These are phyloP conservation scores for Populus alba DNA, from an alignment of 345 rosid genomes.

Conservation along the genomic window DNA sequence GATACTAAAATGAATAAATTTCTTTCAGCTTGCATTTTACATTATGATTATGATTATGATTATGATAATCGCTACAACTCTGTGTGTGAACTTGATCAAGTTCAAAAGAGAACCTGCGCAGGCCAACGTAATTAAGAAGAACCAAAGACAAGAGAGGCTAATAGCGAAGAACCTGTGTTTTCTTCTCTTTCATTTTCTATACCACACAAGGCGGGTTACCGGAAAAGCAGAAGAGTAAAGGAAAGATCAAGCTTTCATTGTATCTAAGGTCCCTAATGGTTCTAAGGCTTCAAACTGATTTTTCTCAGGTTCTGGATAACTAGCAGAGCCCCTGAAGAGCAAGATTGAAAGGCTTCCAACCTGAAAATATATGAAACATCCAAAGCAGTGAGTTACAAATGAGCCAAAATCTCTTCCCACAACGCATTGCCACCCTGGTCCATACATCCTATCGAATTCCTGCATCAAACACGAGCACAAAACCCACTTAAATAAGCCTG, in stretches of 20 bases:
- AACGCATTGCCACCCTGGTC: slow-evolving; percentile 67
- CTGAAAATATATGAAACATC: slow-evolving; percentile 58
- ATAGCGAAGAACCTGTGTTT: neutral
- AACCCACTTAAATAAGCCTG: neutral
- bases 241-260: slow-evolving; percentile 13
- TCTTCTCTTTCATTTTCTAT: neutral
- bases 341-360: slow-evolving; percentile 58
- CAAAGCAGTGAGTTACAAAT: slow-evolving; percentile 58
- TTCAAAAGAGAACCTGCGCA: neutral
- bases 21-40: too few species aligned
- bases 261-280: slow-evolving; percentile 16
- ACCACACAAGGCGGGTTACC: slow-evolving; percentile 1
- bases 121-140: neutral
- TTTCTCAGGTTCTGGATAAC: slow-evolving; percentile 16
- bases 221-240: neutral
- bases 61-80: neutral
- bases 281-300: slow-evolving; percentile 11
- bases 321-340: slow-evolving; percentile 62
- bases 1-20: too few species aligned
- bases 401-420: slow-evolving; percentile 70
- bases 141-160: neutral
- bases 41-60: neutral
- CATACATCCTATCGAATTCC: slow-evolving; percentile 55
- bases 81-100: neutral
- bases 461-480: slow-evolving; percentile 19